A percentile compares a stretch with the other conserved stretches of the same genome.
Conservation (phyloP, 495 filamentous ascomycete species). For the Trichoderma erinaceum region DNA sequence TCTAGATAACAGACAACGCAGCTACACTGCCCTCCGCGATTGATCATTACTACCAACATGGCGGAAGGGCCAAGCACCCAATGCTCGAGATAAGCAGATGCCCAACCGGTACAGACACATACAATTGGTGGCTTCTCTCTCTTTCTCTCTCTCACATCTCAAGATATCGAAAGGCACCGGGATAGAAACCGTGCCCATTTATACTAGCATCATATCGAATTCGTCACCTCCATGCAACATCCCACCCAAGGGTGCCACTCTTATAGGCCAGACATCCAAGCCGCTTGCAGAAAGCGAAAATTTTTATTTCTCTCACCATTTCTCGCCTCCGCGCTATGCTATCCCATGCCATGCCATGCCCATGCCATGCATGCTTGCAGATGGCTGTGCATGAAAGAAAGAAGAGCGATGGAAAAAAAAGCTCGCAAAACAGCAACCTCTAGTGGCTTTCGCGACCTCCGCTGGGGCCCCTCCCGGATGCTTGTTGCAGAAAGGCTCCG, state of each 20-base stretch:
- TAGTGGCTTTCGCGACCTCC: neutral
- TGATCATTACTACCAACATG: too few relatives aligned
- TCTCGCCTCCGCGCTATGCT: neutral
- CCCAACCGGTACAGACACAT: too few relatives aligned
- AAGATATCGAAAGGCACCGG: too few relatives aligned
- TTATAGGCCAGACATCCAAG: neutral
- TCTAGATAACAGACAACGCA: neutral
- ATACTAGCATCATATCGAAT: neutral
- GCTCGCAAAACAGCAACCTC: neutral
- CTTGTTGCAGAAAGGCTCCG: neutral
- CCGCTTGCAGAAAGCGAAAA: neutral
- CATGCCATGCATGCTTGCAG: neutral
- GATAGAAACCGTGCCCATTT: neutral
- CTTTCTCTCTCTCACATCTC: too few relatives aligned
- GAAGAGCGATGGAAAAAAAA: neutral
- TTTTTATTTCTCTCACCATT: constrained; percentile 1
- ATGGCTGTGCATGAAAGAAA: neutral
- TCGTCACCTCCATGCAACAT: neutral
- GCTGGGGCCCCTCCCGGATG: neutral
- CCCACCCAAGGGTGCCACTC: neutral
- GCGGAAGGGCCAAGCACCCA: too few relatives aligned
- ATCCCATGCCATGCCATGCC: constrained; percentile 2
- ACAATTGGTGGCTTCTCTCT: too few relatives aligned
- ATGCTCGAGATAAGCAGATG: too few relatives aligned
- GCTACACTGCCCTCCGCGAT: too few relatives aligned